Conservation (phyloP, 2,329 filamentous ascomycete species). For the Didymella arachidicola region DNA sequence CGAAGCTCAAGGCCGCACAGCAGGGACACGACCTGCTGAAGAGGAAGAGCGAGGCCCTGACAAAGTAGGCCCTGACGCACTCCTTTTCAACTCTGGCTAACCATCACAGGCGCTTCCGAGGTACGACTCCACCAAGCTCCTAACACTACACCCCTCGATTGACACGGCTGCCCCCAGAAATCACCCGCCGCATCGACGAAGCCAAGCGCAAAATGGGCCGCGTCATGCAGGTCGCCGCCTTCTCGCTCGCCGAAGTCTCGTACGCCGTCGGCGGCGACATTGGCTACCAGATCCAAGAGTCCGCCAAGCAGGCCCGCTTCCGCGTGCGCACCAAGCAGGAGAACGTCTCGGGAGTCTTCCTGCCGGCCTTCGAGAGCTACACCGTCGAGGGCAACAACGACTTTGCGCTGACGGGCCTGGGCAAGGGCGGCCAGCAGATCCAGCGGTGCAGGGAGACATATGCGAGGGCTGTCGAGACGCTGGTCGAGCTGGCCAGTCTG, state of each 20-base stretch:
- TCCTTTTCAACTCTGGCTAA: constrained; percentile 8
- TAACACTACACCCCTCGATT: constrained; percentile 1
- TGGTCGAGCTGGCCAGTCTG: constrained; percentile 92
- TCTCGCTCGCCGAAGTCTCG: constrained; percentile 95
- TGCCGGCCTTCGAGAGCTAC: constrained; percentile 93
- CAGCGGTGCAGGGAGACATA: constrained; percentile 96
- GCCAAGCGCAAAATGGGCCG: constrained; percentile 99
- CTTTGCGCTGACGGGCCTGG: constrained; percentile 93
- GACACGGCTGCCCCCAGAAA: constrained; percentile 63
- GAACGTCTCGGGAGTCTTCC: constrained; percentile 95
- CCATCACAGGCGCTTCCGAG: constrained; percentile 78
- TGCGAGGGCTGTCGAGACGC: constrained; percentile 89
- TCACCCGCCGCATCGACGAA: constrained; percentile 96
- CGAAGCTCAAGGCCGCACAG: constrained; percentile 84
- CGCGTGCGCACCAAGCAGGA: constrained; percentile 94
- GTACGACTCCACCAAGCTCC: constrained; percentile 57
- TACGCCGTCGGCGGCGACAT: constrained; percentile 95
- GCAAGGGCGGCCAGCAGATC: constrained; percentile 97
- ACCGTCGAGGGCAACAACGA: constrained; percentile 90
- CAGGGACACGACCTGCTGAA: constrained; percentile 92
- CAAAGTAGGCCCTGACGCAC: constrained; percentile 71
- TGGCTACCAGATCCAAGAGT: constrained; percentile 96
- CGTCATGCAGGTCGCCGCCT: constrained; percentile 98
- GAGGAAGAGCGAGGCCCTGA: constrained; percentile 96
- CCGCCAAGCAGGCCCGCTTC: constrained; percentile 90